Evolutionary conservation across 768 basidiomycete genomes (phyloP), one percentile per base, ranked within the genome.

Genomic region (Strobilomyces echinocephalus): DNA sequence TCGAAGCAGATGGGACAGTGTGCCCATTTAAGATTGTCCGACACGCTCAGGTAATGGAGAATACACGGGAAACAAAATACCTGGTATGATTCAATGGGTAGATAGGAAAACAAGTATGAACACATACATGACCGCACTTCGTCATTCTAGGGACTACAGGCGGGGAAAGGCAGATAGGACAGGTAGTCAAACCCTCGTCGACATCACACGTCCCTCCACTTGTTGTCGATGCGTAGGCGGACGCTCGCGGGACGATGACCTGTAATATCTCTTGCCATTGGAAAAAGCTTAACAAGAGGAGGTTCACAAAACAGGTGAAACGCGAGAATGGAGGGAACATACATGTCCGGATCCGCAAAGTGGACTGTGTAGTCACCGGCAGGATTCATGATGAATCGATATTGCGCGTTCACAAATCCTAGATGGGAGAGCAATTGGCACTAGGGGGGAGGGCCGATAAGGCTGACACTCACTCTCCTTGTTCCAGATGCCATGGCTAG

Each of bases 321-420:
- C 11, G 45, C 18, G 28, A 36, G n/a, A 18, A 41, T 10, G 8
- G 8, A 49, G 43, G 55, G 42, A 57, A 76, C 90, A 64, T 70
- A 89, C 88, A 98, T 95, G 71, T 99, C 97, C 33, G 97, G 93
- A 70, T 97, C 95, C 39, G 92, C 93, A 66, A 97, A 95, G 70
- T 97, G 94, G 7, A 89, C 95, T 16, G 94, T 91, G 67, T 97
- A 95, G 60, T 84, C 79, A n/a, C 91, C 89, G 38, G 78, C 83
- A 2, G 95, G 95, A 63, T 92, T 91, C 86, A 97, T 87, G 39
- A 98, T 82, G 69, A 97, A 98, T 54, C 93, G 81, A 73, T 95
- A 97, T 67, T 95, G 92, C 9, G 95, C 94, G 71, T 98, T 97
- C 61, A 97, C 85, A 67, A 93, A 98, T 60, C 88, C 92, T 94